Conservation (phyloP, 306 rosid genomes). For the Vicia faba region DNA sequence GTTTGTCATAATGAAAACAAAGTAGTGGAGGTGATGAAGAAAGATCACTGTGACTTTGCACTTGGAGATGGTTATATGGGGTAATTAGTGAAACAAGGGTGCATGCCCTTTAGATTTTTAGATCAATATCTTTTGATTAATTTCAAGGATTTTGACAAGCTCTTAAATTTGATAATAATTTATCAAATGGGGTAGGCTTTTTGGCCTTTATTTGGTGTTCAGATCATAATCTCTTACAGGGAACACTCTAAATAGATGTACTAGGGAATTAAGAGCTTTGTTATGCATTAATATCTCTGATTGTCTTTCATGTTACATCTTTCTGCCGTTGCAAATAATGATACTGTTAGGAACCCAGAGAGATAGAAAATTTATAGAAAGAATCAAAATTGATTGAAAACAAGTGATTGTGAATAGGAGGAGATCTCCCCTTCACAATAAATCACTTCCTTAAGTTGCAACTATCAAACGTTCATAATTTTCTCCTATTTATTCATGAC, state of each 20-base stretch:
- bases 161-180: no score
- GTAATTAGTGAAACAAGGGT: no score
- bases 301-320: not conserved
- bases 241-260: not conserved
- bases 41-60: no score
- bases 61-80: no score
- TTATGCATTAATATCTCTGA: not conserved
- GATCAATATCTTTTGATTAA: no score
- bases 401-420: not conserved
- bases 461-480: not conserved
- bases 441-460: not conserved
- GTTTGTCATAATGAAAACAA: not conserved
- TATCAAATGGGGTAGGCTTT: no score
- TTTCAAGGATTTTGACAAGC: no score
- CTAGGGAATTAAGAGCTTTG: not conserved
- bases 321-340: not conserved
- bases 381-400: not conserved
- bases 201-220: no score
- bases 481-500: not conserved
- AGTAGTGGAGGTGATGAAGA: constrained; percentile 5
- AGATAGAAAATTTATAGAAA: not conserved
- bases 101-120: no score
- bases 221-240: no score
- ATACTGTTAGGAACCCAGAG: not conserved
- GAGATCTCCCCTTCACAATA: not conserved